Evolutionary conservation across 257 asterid genomes (phyloP).

Genomic region (Solanum pinnatisectum): DNA sequence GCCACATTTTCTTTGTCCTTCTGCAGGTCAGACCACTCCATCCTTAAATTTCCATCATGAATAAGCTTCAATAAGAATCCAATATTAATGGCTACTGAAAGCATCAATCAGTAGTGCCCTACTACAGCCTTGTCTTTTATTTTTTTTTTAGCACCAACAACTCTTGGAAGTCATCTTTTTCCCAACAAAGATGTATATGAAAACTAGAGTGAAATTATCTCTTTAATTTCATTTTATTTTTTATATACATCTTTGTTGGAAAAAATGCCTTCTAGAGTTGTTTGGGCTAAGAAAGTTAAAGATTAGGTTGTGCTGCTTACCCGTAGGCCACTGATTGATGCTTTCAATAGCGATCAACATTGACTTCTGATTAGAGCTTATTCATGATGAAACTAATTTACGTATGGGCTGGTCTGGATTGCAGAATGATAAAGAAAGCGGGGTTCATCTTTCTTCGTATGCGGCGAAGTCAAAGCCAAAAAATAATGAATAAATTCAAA

Average conservation of each 20-base stretch:
- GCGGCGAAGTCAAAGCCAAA: not conserved
- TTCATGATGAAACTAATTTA: conserved; percentile 2
- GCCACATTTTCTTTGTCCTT: not conserved
- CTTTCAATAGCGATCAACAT: conserved; percentile 15
- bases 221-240: not conserved
- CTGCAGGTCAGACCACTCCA: not conserved
- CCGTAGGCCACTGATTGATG: conserved; percentile 4
- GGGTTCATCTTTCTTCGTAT: not conserved
- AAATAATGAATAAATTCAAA: not conserved
- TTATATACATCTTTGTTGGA: not conserved
- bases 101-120: conserved; percentile 1
- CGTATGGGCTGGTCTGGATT: not conserved
- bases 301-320: not conserved
- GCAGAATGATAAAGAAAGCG: not conserved
- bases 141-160: not conserved
- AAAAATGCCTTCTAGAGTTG: not conserved
- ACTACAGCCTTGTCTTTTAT: not conserved
- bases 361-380: conserved; percentile 11
- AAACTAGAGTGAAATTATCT: not conserved
- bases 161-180: not conserved
- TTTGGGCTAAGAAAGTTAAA: not conserved
- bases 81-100: conserved; percentile 17
- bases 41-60: conserved; percentile 4
- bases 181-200: not conserved
- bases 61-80: conserved; percentile 16